Base-by-base conservation (phyloP, 75 land plant genomes). In the Adiantum capillusveneris region DNA sequence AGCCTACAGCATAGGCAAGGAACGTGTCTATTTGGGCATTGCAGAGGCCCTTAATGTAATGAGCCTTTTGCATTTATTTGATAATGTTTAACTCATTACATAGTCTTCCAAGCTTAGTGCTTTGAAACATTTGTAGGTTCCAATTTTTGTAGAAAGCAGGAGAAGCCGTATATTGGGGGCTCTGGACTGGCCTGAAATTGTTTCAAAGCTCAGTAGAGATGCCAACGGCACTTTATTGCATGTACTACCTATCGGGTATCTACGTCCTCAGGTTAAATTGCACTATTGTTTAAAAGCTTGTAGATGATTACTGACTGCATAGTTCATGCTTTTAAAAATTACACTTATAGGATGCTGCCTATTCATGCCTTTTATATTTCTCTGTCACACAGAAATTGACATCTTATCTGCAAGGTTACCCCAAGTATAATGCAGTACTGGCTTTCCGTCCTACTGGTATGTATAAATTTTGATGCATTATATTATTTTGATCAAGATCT, bases 1-100 rank as follows among this genome's bases (percentile, higher is more conserved):
- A n/a, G 84, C 87, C 42, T 84, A 84, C 59, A 84, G 87, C 70
- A 84, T 84, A 45, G 87, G 87, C n/a, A 84, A 84, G 53, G 87
- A 84, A 46, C 71, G 78, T 71, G 87, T 84, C 25, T 84, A 74
- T 60, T 70, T 81, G 53, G 73, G 81, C 26, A 81, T 81, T 60
- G 84, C 87, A 11, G 39, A 84, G 74, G 30, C 25, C 12, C 21
- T 44, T 11, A 17, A 61, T 44, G 63, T 46, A 43, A 61, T n/a
- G 20, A 58, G 6, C 26, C 2, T 11, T 58, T 13, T 31, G 20
- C 17, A 6, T 11, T 18, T 11, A 19, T 9, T 11, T 48, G 51
- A 18, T 16, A 48, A 48, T 48, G 20, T 9, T 41, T 20, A 48
- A 5, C 51, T 48, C 51, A 48, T 13, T 48, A 13, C n/a, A n/a